phyloP scores from a whole-genome alignment of 768 basidiomycete species.

The Artomyces pyxidatus region DNA sequence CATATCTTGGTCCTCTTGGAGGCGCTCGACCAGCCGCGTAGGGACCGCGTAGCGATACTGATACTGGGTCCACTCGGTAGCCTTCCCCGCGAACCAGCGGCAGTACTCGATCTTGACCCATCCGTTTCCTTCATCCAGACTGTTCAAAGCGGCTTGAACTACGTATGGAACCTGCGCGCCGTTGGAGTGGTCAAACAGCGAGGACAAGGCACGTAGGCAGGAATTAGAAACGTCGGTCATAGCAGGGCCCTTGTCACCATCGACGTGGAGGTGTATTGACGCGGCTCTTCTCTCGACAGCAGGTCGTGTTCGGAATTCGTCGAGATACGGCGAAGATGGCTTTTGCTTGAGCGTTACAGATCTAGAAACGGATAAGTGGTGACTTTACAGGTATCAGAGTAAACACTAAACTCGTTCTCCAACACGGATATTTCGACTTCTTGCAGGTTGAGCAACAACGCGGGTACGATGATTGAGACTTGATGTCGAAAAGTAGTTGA shows the following conservation, averaged over 20 bases:
- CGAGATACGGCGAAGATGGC: constrained; percentile 69
- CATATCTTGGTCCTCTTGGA: constrained; percentile 55
- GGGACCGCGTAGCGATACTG: constrained; percentile 91
- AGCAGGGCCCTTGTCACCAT: constrained; percentile 82
- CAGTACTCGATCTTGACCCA: constrained; percentile 71
- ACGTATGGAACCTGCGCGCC: constrained; percentile 65
- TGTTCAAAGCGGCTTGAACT: constrained; percentile 65
- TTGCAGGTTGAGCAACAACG: constrained; percentile 61
- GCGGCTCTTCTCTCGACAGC: constrained; percentile 75
- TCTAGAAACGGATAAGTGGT: constrained; percentile 28
- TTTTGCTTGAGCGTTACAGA: constrained; percentile 56
- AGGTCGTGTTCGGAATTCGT: constrained; percentile 78
- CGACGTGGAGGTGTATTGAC: constrained; percentile 82
- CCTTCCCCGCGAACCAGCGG: constrained; percentile 72
- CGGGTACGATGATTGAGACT: constrained; percentile 58
- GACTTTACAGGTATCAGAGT: not conserved
- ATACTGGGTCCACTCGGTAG: constrained; percentile 84
- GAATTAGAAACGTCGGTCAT: constrained; percentile 67
- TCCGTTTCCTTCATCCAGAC: constrained; percentile 47
- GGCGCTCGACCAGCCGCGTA: constrained; percentile 71
- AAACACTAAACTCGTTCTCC: constrained; percentile 57
- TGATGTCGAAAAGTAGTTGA: constrained; percentile 66
- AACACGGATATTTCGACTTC: constrained; percentile 51
- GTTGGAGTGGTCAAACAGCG: constrained; percentile 68
- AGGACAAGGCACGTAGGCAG: constrained; percentile 60